phyloP scores from a whole-genome alignment of 106 monocot species.

The Allium fistulosum region DNA sequence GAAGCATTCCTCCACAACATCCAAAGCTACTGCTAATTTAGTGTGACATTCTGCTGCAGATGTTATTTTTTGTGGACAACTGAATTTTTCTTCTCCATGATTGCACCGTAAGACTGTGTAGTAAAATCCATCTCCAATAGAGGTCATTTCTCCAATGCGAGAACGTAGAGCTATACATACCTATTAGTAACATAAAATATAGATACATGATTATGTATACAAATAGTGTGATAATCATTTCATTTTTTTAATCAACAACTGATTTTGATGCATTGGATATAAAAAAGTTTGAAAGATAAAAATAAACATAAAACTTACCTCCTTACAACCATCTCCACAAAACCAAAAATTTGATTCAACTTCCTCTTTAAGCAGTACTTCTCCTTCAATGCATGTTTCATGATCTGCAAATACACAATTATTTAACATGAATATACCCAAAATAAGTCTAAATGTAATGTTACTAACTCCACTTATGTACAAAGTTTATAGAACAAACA shows the following conservation, averaged over 20 bases:
- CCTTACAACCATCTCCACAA: constrained; percentile 60
- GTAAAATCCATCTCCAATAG: constrained; percentile 44
- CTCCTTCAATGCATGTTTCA: constrained; percentile 39
- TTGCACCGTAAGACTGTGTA: constrained; percentile 60
- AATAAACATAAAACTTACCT: constrained; percentile 28
- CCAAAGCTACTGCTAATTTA: constrained; percentile 75
- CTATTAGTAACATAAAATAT: constrained; percentile 13
- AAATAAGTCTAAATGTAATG: too few relatives aligned
- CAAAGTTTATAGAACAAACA: not conserved
- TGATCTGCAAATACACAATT: constrained; percentile 47
- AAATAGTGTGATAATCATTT: not conserved
- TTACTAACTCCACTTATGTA: too few relatives aligned
- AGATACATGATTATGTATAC: not conserved
- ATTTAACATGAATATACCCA: not conserved
- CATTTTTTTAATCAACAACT: not conserved
- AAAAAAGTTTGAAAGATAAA: not conserved
- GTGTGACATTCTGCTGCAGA: constrained; percentile 64
- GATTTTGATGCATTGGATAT: not conserved
- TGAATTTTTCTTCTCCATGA: constrained; percentile 42
- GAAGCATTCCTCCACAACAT: constrained; percentile 82
- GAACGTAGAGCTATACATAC: constrained; percentile 51
- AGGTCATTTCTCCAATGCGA: constrained; percentile 45
- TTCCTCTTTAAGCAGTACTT: constrained; percentile 14
- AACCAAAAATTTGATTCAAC: constrained; percentile 41
- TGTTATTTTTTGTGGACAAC: constrained; percentile 42